Percentiles rank a stretch among this genome's conserved stretches.
phyloP scores from a whole-genome alignment of 768 basidiomycete species.

The Podaxis pistillaris region DNA sequence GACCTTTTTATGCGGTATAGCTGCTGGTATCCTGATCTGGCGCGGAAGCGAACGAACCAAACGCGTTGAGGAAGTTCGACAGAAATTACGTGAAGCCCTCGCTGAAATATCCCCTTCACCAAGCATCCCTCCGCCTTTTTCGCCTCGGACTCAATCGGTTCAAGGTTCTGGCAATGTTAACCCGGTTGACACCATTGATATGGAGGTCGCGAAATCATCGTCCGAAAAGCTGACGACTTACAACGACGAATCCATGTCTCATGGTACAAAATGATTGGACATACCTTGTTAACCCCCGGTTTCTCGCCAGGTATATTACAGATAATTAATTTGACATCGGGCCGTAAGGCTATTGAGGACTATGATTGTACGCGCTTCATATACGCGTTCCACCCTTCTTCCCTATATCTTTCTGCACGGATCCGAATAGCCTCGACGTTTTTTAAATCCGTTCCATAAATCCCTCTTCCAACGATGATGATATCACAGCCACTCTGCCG shows the following conservation, averaged over 20 bases:
- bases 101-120: constrained; percentile 18
- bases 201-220: background rate
- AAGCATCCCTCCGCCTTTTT: background rate
- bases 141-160: constrained; percentile 21
- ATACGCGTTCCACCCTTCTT: constrained; percentile 92
- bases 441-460: constrained; percentile 67
- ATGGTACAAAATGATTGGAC: background rate
- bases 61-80: constrained; percentile 61
- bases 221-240: background rate
- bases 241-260: background rate
- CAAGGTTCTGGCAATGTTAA: constrained; percentile 28
- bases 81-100: constrained; percentile 51
- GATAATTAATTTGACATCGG: background rate
- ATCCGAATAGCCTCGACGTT: constrained; percentile 44
- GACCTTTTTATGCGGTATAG: constrained; percentile 76
- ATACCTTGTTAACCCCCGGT: background rate
- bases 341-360: background rate
- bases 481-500: constrained; percentile 84
- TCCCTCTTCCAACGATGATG: constrained; percentile 95
- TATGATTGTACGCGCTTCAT: constrained; percentile 43
- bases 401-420: constrained; percentile 82
- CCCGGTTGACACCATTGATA: background rate
- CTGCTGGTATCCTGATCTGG: constrained; percentile 72
- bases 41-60: constrained; percentile 69
- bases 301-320: background rate